Percentiles rank a stretch among this genome's conserved stretches.
phyloP scores from a whole-genome alignment of 495 filamentous ascomycete species.

The Trichoderma orchidacearum region DNA sequence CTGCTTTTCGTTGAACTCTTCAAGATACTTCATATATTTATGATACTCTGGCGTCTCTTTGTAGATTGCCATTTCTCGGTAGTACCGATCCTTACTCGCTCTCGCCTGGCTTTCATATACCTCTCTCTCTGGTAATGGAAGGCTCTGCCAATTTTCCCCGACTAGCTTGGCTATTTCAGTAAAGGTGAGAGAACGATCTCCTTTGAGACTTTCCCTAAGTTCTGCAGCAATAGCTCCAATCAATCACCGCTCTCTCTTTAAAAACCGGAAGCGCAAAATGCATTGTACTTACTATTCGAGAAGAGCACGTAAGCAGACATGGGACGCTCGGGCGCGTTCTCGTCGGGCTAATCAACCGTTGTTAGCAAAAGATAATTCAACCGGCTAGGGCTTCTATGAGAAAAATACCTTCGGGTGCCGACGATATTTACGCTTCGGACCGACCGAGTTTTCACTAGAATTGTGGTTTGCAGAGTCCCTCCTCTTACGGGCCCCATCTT shows the following conservation, averaged over 20 bases:
- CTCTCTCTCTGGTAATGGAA: slow-evolving; percentile 50
- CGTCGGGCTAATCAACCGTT: slow-evolving; percentile 41
- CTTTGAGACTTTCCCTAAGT: slow-evolving; percentile 60
- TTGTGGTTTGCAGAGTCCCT: background rate
- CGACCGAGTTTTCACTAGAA: slow-evolving; percentile 10
- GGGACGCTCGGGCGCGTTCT: slow-evolving; percentile 62
- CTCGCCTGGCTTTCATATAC: slow-evolving; percentile 55
- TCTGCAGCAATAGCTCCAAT: slow-evolving; percentile 24
- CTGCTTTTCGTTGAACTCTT: slow-evolving; percentile 60
- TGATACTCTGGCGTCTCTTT: slow-evolving; percentile 53
- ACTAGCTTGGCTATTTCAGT: slow-evolving; percentile 74
- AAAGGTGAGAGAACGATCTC: slow-evolving; percentile 52
- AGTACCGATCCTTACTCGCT: slow-evolving; percentile 57
- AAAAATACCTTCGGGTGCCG: slow-evolving; percentile 59
- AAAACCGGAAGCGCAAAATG: background rate
- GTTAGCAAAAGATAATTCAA: background rate
- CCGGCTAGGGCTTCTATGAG: background rate
- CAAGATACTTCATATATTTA: slow-evolving; percentile 51
- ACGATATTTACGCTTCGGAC: slow-evolving; percentile 58
- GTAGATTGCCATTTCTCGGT: slow-evolving; percentile 50
- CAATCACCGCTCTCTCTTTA: background rate
- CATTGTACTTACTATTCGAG: slow-evolving; percentile 51
- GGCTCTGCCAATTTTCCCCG: slow-evolving; percentile 64
- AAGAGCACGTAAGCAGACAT: slow-evolving; percentile 76
- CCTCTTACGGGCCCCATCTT: background rate